Evolutionary conservation across 805 yeast genomes (phyloP), one percentile per base, ranked within the genome.

Genomic region (Kuraishia capsulata): DNA sequence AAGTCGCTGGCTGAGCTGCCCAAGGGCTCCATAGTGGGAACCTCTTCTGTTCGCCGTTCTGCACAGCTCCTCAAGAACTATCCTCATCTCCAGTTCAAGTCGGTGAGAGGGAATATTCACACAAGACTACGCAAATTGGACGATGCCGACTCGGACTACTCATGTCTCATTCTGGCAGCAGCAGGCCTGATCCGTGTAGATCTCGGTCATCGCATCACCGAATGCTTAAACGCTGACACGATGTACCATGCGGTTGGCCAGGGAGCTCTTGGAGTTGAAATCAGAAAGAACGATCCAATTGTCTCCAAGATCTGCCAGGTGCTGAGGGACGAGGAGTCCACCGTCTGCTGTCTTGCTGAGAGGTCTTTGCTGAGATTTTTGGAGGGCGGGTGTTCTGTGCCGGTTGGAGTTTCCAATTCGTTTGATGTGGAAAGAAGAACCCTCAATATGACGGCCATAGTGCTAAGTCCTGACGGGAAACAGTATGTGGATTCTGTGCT

Each of bases 161-260:
- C 73, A 40, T 90, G 97, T 58, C 71, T 89, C 29, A 75, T 92
- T 40, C 67, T 92, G 40, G 98, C 98, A 0, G 81, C 92, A 8
- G 97, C 98, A 1, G 98, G 98, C 2, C 69, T 92, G 42, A 64
- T 74, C 18, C 74, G 98, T 47, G 62, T 82, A 32, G 83, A 79
- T 10, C 62, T 89, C 38, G 77, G 73, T n/a, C 57, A 76, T 47
- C 69, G 97, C 57, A 87, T 92, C 53, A 78, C 96, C 4, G 67
- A 73, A 44, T 71, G 67, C 46, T 67, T 92, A 44, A 76, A 80
- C 40, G 69, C 78, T 4, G 82, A 85, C 25, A 84, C 81, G 39
- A 85, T 90, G 95, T 82, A 78, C 55, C 85, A 90, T 56, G 96
- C 98, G 1, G 96, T 92, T 34, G 98, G 98, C n/a, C 98, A 92